Conservation (phyloP, 2,329 filamentous ascomycete species). For the Geosmithia flava region DNA sequence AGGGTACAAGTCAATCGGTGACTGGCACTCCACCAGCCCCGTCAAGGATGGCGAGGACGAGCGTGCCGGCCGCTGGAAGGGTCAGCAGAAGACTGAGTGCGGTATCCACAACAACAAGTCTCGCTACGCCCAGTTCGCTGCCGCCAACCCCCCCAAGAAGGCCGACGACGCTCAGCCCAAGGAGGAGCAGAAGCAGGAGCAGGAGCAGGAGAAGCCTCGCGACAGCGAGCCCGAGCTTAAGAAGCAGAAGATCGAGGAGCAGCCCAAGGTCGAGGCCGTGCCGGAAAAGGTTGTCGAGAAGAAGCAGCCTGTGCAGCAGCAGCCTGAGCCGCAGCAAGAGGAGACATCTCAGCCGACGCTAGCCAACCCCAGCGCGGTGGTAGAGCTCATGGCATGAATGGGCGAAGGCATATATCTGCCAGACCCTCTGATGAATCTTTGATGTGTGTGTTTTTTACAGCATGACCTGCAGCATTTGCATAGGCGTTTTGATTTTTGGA, state of each 20-base stretch:
- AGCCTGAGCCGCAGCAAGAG: neutral
- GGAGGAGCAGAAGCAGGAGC: neutral
- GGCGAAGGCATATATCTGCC: neutral
- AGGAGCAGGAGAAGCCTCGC: neutral
- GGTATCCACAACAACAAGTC: constrained; percentile 98
- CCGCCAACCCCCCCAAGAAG: neutral
- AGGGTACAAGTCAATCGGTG: constrained; percentile 96
- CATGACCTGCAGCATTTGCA: constrained; percentile 2
- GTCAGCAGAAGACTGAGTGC: constrained; percentile 90
- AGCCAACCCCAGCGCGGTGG: neutral
- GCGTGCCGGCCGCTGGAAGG: constrained; percentile 94
- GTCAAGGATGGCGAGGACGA: constrained; percentile 89
- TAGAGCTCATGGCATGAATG: neutral
- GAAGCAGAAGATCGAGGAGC: neutral
- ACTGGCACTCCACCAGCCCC: constrained; percentile 94
- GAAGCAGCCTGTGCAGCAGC: neutral
- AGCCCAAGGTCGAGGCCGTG: constrained; percentile 44
- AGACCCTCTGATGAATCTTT: no score
- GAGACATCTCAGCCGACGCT: neutral
- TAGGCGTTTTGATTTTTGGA: neutral
- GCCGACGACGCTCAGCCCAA: neutral
- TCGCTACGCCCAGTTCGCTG: constrained; percentile 67
- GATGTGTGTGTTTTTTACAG: neutral
- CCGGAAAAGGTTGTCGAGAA: constrained; percentile 62
- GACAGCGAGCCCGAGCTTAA: neutral